phyloP scores from a whole-genome alignment of 371 early-diverging fungal genomes.

The Parasitella parasitica region DNA sequence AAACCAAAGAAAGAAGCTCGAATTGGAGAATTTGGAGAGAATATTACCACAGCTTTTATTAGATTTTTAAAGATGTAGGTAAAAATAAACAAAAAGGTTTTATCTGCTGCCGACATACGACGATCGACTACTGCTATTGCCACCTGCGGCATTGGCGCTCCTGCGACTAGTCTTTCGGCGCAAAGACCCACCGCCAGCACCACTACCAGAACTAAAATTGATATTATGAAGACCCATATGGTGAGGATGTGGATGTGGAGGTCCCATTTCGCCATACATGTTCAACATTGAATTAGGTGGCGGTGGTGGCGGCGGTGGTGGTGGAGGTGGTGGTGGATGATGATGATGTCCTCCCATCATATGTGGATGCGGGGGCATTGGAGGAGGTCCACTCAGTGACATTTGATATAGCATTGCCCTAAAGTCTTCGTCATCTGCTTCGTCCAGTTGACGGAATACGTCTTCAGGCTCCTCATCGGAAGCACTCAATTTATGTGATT shows the following conservation, averaged over 20 bases:
- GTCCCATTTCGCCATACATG: neutral
- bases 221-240: neutral
- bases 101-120: conserved; percentile 8
- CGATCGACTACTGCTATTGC: conserved; percentile 3
- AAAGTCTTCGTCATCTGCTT: conserved; percentile 3
- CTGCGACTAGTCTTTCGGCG: conserved; percentile 17
- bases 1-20: neutral
- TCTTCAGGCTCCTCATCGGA: neutral
- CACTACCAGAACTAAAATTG: neutral
- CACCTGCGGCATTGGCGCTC: conserved; percentile 8
- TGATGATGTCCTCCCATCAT: conserved; percentile 11
- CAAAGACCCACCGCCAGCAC: neutral
- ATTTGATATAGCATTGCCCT: conserved; percentile 12
- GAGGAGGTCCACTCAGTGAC: conserved; percentile 7
- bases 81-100: neutral
- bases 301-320: neutral
- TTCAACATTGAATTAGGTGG: neutral
- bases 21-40: conserved; percentile 21
- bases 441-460: neutral
- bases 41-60: conserved; percentile 29
- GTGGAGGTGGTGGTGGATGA: conserved; percentile 7
- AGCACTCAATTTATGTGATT: neutral
- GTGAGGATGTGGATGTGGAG: neutral
- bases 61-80: conserved; percentile 17
- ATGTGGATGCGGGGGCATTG: neutral